phyloP scores from a whole-genome alignment of 2,329 filamentous ascomycete genomes.

The Cytospora schulzeri region DNA sequence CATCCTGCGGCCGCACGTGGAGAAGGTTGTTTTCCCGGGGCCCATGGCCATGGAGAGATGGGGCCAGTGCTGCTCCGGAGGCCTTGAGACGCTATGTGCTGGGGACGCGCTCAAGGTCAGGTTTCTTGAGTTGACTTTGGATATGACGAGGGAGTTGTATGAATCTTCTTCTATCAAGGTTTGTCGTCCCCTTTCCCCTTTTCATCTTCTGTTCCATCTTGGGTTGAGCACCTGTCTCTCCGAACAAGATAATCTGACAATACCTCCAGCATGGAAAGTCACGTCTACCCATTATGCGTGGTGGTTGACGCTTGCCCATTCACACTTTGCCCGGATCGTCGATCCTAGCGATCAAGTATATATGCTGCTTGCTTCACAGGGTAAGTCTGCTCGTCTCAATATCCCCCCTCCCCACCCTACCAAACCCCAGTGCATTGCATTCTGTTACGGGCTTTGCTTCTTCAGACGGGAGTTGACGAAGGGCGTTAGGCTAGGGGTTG shows the following conservation, averaged over 20 bases:
- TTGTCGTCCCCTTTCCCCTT: conserved; percentile 30
- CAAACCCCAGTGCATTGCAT: accelerated
- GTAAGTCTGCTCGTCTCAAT: conserved; percentile 29
- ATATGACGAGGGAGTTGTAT: conserved; percentile 54
- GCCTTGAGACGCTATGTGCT: conserved; percentile 47
- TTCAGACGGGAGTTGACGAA: background rate
- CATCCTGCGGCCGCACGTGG: conserved; percentile 49
- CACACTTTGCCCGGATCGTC: conserved; percentile 53
- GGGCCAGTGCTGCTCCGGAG: conserved; percentile 47
- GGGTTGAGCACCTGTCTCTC: background rate
- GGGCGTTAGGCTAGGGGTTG: conserved; percentile 39
- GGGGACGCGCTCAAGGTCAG: conserved; percentile 45
- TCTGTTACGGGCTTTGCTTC: background rate
- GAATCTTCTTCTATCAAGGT: conserved; percentile 55
- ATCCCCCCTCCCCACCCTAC: no score
- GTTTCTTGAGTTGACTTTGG: conserved; percentile 48
- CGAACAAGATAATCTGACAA: background rate
- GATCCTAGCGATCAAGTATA: conserved; percentile 49
- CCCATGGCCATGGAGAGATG: conserved; percentile 49
- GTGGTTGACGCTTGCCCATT: conserved; percentile 56
- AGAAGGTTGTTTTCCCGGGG: conserved; percentile 42
- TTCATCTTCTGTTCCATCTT: background rate
- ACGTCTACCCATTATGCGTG: conserved; percentile 54
- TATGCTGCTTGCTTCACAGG: conserved; percentile 54
- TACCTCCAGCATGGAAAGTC: conserved; percentile 49